phyloP scores from a whole-genome alignment of 106 monocot species.

The Phalaenopsis equestris region DNA sequence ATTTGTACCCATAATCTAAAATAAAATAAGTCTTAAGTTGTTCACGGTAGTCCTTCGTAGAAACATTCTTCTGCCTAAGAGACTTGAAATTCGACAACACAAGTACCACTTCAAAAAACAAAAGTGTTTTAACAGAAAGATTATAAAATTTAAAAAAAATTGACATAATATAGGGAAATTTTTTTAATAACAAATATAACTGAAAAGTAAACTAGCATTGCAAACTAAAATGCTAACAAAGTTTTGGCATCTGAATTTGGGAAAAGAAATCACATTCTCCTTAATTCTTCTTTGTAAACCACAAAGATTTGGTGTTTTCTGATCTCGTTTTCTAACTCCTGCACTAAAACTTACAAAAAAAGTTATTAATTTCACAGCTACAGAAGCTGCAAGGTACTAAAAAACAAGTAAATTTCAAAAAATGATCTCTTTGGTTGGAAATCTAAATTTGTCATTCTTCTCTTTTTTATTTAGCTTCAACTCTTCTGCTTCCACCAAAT shows the following conservation, averaged over 20 bases:
- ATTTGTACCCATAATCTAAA: conserved; percentile 86
- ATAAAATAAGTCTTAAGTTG: conserved; percentile 68
- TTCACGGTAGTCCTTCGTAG: conserved; percentile 63
- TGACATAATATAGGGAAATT: neutral
- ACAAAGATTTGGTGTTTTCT: conserved; percentile 48
- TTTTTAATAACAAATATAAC: neutral
- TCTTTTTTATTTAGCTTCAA: conserved; percentile 66
- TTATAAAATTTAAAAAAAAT: neutral
- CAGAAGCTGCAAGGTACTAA: neutral
- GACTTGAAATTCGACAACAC: conserved; percentile 73
- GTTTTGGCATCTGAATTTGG: too few relatives aligned
- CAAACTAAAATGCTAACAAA: too few relatives aligned
- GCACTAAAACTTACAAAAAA: neutral
- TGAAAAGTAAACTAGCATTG: too few relatives aligned
- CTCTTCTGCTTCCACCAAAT: conserved; percentile 59
- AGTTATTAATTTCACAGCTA: neutral
- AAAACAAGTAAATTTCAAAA: neutral
- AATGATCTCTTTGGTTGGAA: conserved; percentile 74
- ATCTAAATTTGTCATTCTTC: conserved; percentile 76
- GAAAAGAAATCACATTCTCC: conserved; percentile 48
- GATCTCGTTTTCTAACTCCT: conserved; percentile 83
- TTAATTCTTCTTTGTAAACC: conserved; percentile 57
- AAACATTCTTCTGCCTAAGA: conserved; percentile 56
- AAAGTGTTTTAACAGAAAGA: neutral
- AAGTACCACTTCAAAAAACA: conserved; percentile 44